These are phyloP conservation scores for Aspergillus heteromorphus DNA, from an alignment of 495 filamentous ascomycete species.

Conservation along the genomic window DNA sequence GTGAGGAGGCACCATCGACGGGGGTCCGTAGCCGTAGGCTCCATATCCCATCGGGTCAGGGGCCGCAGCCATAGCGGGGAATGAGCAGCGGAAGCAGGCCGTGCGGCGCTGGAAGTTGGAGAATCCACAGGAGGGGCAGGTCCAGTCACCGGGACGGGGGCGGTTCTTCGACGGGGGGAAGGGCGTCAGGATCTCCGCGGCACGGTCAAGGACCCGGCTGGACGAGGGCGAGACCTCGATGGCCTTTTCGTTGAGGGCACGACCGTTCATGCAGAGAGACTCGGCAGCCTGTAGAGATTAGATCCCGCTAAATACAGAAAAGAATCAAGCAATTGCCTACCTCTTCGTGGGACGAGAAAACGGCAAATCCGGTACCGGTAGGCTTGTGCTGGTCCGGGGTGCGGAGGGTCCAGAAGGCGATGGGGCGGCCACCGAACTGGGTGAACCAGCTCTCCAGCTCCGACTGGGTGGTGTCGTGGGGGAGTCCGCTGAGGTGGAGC, in stretches of 20 bases:
- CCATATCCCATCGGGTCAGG: slow-evolving; percentile 70
- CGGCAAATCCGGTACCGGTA: slow-evolving; percentile 92
- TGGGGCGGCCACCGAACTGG: slow-evolving; percentile 95
- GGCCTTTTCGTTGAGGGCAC: slow-evolving; percentile 95
- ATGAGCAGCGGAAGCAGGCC: slow-evolving; percentile 97
- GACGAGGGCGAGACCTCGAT: slow-evolving; percentile 97
- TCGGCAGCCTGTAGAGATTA: slow-evolving; percentile 70
- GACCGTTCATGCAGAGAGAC: slow-evolving; percentile 97
- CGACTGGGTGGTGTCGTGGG: slow-evolving; percentile 96
- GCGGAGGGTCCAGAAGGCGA: slow-evolving; percentile 97
- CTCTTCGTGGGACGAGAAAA: slow-evolving; percentile 99
- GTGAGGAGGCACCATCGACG: slow-evolving; percentile 77
- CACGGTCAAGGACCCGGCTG: slow-evolving; percentile 90
- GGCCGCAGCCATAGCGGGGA: slow-evolving; percentile 79
- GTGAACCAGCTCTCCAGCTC: slow-evolving; percentile 99
- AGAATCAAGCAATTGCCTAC: slow-evolving; percentile 49
- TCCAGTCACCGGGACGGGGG: slow-evolving; percentile 96
- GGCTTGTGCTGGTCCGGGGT: slow-evolving; percentile 99
- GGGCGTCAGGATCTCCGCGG: slow-evolving; percentile 88
- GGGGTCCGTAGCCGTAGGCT: slow-evolving; percentile 69
- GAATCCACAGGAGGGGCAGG: slow-evolving; percentile 83
- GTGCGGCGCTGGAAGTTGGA: slow-evolving; percentile 94
- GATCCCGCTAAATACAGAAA: neutral
- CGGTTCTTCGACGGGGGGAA: slow-evolving; percentile 99
- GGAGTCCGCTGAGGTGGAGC: slow-evolving; percentile 91